Evolutionary conservation across 1,139 yeast species (phyloP).

Genomic region (Suzukiozyma palmioleophila): DNA sequence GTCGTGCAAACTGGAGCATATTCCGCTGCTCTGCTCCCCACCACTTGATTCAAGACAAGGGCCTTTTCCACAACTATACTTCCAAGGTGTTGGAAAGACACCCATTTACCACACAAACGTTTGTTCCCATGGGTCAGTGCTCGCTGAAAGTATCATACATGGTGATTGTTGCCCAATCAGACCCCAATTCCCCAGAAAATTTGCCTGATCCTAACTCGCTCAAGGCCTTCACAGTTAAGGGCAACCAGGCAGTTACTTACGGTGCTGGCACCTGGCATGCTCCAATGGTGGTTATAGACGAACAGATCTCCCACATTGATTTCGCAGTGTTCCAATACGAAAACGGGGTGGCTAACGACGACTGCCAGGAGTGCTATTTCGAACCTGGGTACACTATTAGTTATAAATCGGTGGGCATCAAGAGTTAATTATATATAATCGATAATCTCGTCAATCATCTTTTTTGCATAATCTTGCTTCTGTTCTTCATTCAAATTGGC

Average conservation of each 20-base stretch:
- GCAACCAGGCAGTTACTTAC: constrained; percentile 87
- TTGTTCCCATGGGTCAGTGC: constrained; percentile 78
- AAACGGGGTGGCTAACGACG: constrained; percentile 73
- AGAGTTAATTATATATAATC: constrained; percentile 25
- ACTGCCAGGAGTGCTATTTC: constrained; percentile 74
- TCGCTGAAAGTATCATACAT: constrained; percentile 51
- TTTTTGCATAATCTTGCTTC: constrained; percentile 27
- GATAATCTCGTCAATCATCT: constrained; percentile 33
- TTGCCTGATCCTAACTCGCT: constrained; percentile 60
- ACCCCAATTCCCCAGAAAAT: constrained; percentile 24
- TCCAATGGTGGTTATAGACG: constrained; percentile 80
- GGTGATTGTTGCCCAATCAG: constrained; percentile 74
- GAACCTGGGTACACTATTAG: constrained; percentile 53
- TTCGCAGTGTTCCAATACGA: constrained; percentile 86
- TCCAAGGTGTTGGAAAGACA: constrained; percentile 83
- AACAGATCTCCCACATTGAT: constrained; percentile 51
- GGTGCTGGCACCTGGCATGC: constrained; percentile 77
- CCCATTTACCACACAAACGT: constrained; percentile 87
- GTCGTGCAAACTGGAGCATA: constrained; percentile 73
- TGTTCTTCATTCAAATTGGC: constrained; percentile 20
- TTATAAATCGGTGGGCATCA: constrained; percentile 14
- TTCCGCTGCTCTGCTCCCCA: constrained; percentile 77
- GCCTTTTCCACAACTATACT: constrained; percentile 33
- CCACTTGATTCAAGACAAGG: constrained; percentile 42
- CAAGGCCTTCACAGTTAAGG: constrained; percentile 69